Conservation (phyloP, 345 rosid species). For the Draba incana region DNA sequence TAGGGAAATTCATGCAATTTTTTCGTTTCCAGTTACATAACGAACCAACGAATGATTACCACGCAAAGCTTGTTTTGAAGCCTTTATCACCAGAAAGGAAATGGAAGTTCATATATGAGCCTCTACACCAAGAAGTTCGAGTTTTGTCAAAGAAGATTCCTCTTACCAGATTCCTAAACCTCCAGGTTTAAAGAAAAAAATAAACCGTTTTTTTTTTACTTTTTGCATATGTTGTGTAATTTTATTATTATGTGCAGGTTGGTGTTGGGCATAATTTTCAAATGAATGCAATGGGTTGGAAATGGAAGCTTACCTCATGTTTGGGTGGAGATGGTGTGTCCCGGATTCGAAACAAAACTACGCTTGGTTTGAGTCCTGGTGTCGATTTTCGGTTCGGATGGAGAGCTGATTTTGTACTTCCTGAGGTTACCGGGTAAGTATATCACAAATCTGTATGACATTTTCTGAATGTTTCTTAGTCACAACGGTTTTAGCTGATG, state of each 20-base stretch:
- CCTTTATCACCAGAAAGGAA: slow-evolving; percentile 69
- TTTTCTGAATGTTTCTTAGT: neutral
- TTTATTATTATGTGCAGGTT: slow-evolving; percentile 48
- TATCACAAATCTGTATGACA: neutral
- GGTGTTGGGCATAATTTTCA: slow-evolving; percentile 84
- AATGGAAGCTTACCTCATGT: slow-evolving; percentile 89
- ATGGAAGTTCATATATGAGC: slow-evolving; percentile 87
- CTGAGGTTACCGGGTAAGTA: slow-evolving; percentile 76
- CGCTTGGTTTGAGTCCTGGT: slow-evolving; percentile 78
- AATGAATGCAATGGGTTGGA: slow-evolving; percentile 78
- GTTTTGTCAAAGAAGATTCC: slow-evolving; percentile 85
- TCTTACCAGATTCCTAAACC: slow-evolving; percentile 73
- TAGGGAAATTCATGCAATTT: neutral
- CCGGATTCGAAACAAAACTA: slow-evolving; percentile 76
- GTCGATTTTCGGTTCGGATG: slow-evolving; percentile 85
- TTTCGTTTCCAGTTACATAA: slow-evolving; percentile 60
- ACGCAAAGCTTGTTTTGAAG: slow-evolving; percentile 82
- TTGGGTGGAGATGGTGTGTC: slow-evolving; percentile 90
- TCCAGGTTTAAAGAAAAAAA: slow-evolving; percentile 51
- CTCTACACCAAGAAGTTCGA: slow-evolving; percentile 67
- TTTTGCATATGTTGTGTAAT: too few relatives aligned
- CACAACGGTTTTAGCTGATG: neutral
- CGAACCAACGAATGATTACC: slow-evolving; percentile 81
- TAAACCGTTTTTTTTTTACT: too few relatives aligned
- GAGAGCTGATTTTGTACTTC: slow-evolving; percentile 91